Evolutionary conservation across 2,329 filamentous ascomycete genomes (phyloP), one percentile per base, ranked within the genome.

Genomic region (Lachnellula hyalina): DNA sequence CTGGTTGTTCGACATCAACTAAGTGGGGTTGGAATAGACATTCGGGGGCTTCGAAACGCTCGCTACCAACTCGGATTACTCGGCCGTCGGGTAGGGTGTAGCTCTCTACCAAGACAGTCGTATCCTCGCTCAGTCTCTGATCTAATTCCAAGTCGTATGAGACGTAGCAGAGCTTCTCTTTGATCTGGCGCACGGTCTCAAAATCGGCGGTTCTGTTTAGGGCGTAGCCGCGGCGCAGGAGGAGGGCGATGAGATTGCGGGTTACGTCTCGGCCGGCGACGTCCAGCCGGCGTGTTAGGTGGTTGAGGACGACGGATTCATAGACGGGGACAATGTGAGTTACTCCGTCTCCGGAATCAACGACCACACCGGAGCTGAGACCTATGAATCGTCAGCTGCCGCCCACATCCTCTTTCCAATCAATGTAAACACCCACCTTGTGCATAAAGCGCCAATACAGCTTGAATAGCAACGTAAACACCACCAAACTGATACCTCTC

Each of bases 111-210:
- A 99, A 79, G 8, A 96, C 91, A 1, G 94, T 99, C 15, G 94
- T 99, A 67, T 99, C 94, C 75, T 99, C 94, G 68, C 90, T 95
- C 61, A 99, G 84, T 65, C 89, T 86, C 77, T 97, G 92, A 78
- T 99, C 94, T 53, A 99, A 80, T 74, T 96, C 91, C 54, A 99
- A 83, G 72, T 99, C 94, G 78, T 97, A 99, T 12, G 92, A 96
- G 54, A 99, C 93, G 72, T 99, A 99, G 81, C 94, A 97, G 50
- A 99, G 87, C 81, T 99, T 99, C 80, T 99, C 94, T 78, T 99
- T 99, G 78, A 99, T 97, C 73, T 97, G 93, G 59, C 94, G 89
- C 54, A 99, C 94, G 4, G 94, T 99, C 75, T 99, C 94, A 73
- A 99, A 99, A 73, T 99, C 94, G 70, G 94, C 94, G 12, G 94